Conservation (phyloP, 257 asterid genomes). For the Forsythia viridissima region DNA sequence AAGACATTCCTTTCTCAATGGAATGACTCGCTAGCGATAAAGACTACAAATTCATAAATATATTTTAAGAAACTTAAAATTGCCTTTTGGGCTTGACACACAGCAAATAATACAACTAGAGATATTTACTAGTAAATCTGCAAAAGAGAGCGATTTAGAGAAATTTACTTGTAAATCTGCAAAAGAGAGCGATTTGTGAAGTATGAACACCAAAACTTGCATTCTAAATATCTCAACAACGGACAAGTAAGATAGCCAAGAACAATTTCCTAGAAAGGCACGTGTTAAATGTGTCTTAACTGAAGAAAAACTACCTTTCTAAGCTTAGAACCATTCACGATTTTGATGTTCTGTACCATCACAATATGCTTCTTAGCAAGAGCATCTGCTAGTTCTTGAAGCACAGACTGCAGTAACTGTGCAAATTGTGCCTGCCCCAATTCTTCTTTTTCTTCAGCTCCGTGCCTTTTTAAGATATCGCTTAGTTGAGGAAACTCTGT, state of each 20-base stretch:
- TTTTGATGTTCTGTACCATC: constrained; percentile 39
- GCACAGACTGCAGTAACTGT: constrained; percentile 52
- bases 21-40: too few species aligned
- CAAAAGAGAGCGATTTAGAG: background rate
- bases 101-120: too few species aligned
- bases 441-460: constrained; percentile 53
- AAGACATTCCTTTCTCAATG: too few species aligned
- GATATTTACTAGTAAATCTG: background rate
- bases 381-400: constrained; percentile 57
- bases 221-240: background rate
- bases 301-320: constrained; percentile 43
- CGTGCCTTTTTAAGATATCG: constrained; percentile 48
- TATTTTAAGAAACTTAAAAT: too few species aligned
- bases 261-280: background rate
- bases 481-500: constrained; percentile 55
- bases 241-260: background rate
- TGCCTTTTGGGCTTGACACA: too few species aligned
- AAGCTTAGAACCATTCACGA: constrained; percentile 56
- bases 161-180: background rate
- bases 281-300: background rate
- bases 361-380: constrained; percentile 46
- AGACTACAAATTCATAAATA: too few species aligned
- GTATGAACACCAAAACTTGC: background rate
- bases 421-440: constrained; percentile 72
- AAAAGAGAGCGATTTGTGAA: background rate